Conservation (phyloP, 192 early-diverging fungal genomes). For the Backusella luteola region DNA sequence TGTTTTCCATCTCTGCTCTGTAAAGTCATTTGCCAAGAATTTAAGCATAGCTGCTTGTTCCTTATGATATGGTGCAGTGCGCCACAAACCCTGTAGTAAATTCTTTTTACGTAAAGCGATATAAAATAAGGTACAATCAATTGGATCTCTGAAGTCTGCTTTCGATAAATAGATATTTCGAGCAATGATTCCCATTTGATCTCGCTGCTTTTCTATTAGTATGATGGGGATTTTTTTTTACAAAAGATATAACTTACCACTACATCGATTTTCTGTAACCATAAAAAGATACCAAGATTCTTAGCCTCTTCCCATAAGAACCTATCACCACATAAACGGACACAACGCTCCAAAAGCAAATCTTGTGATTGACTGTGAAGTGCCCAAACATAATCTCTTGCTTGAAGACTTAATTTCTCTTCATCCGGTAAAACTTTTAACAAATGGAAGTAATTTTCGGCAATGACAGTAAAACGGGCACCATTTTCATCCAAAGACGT, state of each 20-base stretch:
- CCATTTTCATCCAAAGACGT: constrained; percentile 85
- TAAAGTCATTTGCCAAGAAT: constrained; percentile 93
- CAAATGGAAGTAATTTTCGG: constrained; percentile 66
- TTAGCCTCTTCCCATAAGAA: constrained; percentile 82
- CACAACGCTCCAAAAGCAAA: constrained; percentile 59
- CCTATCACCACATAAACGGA: constrained; percentile 51
- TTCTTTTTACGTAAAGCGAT: constrained; percentile 89
- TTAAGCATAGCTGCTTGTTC: constrained; percentile 88
- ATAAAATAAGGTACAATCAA: constrained; percentile 86
- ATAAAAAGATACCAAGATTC: constrained; percentile 80
- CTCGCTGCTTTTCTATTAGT: constrained; percentile 32
- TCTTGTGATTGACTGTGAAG: constrained; percentile 90
- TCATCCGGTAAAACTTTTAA: constrained; percentile 51
- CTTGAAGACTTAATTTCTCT: constrained; percentile 48
- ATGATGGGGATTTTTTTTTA: background rate
- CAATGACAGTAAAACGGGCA: constrained; percentile 71
- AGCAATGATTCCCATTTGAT: constrained; percentile 83
- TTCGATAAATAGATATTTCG: constrained; percentile 79
- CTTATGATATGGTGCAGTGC: constrained; percentile 73
- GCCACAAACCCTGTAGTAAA: constrained; percentile 89
- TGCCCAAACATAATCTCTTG: constrained; percentile 82
- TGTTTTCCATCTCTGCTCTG: constrained; percentile 83
- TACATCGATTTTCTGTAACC: constrained; percentile 75
- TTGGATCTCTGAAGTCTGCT: constrained; percentile 76
- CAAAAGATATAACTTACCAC: constrained; percentile 49